A percentile compares a stretch with the other conserved stretches of the same genome.
These are phyloP conservation scores for Aphanomyces stellatus DNA, from an alignment of 352 stramenopile species.

Conservation along the genomic window DNA sequence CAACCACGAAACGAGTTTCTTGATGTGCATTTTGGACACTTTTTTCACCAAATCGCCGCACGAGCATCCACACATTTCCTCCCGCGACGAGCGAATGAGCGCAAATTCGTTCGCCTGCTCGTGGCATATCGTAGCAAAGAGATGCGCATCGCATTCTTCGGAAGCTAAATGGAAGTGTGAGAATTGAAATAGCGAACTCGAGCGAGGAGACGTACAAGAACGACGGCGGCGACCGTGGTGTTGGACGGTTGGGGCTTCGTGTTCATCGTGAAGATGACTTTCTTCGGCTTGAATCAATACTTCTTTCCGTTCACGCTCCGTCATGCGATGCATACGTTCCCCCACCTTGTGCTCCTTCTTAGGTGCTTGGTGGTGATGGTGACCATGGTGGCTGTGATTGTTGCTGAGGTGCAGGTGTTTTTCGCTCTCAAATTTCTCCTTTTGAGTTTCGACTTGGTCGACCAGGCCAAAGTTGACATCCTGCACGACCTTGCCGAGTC, in stretches of 20 bases:
- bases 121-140: constrained; percentile 73
- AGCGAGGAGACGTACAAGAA: constrained; percentile 5
- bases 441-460: not conserved
- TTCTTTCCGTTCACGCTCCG: constrained; percentile 54
- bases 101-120: constrained; percentile 79
- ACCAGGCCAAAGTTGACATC: constrained; percentile 68
- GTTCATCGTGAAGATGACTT: not conserved
- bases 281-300: constrained; percentile 44
- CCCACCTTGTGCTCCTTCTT: not conserved
- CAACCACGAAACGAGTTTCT: constrained; percentile 65
- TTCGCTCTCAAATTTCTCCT: not conserved
- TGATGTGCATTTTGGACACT: constrained; percentile 77
- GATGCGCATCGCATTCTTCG: constrained; percentile 22
- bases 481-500: constrained; percentile 45
- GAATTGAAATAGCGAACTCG: not conserved
- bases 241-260: constrained; percentile 24
- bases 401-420: not conserved
- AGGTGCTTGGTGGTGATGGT: not conserved
- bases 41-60: constrained; percentile 78
- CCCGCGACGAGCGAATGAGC: constrained; percentile 70
- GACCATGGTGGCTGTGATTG: not conserved
- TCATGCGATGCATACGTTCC: constrained; percentile 54
- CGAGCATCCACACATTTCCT: constrained; percentile 63
- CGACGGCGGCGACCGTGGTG: constrained; percentile 17
- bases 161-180: not conserved